Percentiles rank a stretch among this genome's conserved stretches.
Evolutionary conservation across 2,329 filamentous ascomycete genomes (phyloP).

Genomic region (Tolypocladium ovalisporum): DNA sequence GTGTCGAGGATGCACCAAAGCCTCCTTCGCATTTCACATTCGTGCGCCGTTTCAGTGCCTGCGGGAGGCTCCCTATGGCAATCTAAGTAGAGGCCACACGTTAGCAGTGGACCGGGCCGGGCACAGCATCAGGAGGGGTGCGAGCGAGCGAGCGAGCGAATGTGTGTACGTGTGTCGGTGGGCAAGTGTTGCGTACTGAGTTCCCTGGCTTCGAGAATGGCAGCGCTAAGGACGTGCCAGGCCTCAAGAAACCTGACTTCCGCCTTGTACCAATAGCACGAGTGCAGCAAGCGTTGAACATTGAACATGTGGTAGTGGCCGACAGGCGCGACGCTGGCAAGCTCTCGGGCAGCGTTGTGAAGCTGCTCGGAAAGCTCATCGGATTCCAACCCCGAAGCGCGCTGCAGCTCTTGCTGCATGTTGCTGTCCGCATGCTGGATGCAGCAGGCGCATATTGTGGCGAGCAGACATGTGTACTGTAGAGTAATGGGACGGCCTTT

Average conservation of each 20-base stretch:
- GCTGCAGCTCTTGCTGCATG: conserved; percentile 9
- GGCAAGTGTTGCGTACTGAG: conserved; percentile 9
- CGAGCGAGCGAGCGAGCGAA: neutral
- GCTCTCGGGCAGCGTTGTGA: conserved; percentile 13
- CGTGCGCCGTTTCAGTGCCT: conserved; percentile 13
- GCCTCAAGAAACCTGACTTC: conserved; percentile 19
- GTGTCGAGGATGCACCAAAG: conserved; percentile 21
- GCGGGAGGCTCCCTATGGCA: conserved; percentile 11
- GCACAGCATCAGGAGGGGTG: neutral
- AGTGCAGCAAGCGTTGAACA: conserved; percentile 18
- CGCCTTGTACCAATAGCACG: conserved; percentile 21
- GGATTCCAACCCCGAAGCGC: conserved; percentile 7
- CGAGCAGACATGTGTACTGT: conserved; percentile 17
- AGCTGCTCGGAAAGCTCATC: conserved; percentile 13
- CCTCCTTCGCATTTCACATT: conserved; percentile 18
- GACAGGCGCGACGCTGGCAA: conserved; percentile 14
- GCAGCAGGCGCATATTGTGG: conserved; percentile 17
- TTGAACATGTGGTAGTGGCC: conserved; percentile 16
- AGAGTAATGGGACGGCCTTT: conserved; percentile 11
- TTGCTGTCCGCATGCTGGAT: conserved; percentile 15
- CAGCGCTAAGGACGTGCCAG: conserved; percentile 20
- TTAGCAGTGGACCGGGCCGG: neutral
- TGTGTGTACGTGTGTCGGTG: neutral
- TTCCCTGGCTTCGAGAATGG: conserved; percentile 18
- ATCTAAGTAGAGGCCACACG: conserved; percentile 4